Conservation (phyloP, 1,139 yeast species). For the Candida sanyaensis region DNA sequence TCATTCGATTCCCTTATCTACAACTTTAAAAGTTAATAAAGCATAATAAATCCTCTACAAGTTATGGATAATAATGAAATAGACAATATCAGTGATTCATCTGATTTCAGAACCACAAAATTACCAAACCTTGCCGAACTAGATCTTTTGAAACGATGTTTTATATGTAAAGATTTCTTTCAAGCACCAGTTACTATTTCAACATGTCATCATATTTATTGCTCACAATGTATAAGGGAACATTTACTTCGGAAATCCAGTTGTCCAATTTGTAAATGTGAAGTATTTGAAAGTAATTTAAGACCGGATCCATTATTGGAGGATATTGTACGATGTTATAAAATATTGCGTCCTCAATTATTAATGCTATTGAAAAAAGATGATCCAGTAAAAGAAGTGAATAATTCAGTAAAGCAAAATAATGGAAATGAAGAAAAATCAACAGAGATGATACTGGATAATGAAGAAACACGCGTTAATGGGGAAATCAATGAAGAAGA, state of each 20-base stretch:
- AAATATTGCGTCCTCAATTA: conserved; percentile 42
- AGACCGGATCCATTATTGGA: conserved; percentile 72
- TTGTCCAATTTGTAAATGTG: conserved; percentile 82
- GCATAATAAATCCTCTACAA: not conserved
- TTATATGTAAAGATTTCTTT: conserved; percentile 86
- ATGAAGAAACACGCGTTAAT: conserved; percentile 7
- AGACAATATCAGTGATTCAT: conserved; percentile 53
- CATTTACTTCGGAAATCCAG: conserved; percentile 57
- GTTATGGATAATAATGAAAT: conserved; percentile 6
- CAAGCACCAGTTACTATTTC: conserved; percentile 82
- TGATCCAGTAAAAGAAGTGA: not conserved
- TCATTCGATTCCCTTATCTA: not conserved
- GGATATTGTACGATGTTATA: conserved; percentile 64
- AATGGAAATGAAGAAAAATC: conserved; percentile 4
- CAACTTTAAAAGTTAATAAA: not conserved
- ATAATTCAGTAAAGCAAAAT: not conserved
- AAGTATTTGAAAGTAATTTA: conserved; percentile 69
- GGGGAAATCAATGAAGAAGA: not conserved
- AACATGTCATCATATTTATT: conserved; percentile 84
- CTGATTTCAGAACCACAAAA: conserved; percentile 61
- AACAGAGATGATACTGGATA: not conserved
- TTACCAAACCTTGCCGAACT: conserved; percentile 61
- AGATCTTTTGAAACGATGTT: conserved; percentile 78
- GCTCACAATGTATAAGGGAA: conserved; percentile 85
- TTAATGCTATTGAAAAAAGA: conserved; percentile 21